Base-by-base conservation (phyloP, 768 basidiomycete genomes). In the Pleurotus ostreatus region DNA sequence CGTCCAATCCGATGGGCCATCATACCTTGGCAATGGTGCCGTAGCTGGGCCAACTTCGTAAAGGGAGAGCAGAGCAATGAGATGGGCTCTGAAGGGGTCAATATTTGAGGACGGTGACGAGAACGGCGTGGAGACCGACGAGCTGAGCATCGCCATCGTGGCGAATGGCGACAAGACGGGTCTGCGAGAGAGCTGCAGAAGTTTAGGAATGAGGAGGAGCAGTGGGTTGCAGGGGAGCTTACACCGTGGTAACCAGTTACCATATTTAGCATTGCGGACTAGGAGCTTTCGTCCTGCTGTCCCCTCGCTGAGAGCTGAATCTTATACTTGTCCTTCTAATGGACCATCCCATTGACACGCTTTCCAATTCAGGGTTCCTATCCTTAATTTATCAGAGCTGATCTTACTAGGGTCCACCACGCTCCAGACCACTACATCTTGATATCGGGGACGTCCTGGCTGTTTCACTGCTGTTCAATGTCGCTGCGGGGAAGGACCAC, bases 31-130 rank as follows among this genome's bases (percentile, higher is more conserved):
- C 51, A 72, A 60, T 16, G 81, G 77, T 34, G 73, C 70, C 11
- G 75, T 70, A 59, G 70, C 67, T 15, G 74, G 74, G 57, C 77
- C 75, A 45, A 78, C 71, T 57, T 85, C 80, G 66, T 81, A 81
- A 4, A 79, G 67, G 16, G 83, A 82, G 39, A 85, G 72, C 4
- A 82, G 64, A 23, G 78, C 77, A 59, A 82, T 71, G 51, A 84
- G 76, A 62, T 84, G 78, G 8, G 73, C 70, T 44, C 80, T 62
- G 63, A 83, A 83, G 2, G 78, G 75, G 70, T 73, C 74, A 70
- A 68, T 69, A 62, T 63, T 4, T 26, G 43, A 49, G 62, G 65
- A 58, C 61, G 56, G 53, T 56, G 60, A 37, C n/a, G 57, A 40
- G 30, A 47, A 18, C n/a, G 16, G 18, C n/a, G 12, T 37, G 9